Evolutionary conservation across 768 basidiomycete genomes (phyloP).

Genomic region (Epithele typhae): DNA sequence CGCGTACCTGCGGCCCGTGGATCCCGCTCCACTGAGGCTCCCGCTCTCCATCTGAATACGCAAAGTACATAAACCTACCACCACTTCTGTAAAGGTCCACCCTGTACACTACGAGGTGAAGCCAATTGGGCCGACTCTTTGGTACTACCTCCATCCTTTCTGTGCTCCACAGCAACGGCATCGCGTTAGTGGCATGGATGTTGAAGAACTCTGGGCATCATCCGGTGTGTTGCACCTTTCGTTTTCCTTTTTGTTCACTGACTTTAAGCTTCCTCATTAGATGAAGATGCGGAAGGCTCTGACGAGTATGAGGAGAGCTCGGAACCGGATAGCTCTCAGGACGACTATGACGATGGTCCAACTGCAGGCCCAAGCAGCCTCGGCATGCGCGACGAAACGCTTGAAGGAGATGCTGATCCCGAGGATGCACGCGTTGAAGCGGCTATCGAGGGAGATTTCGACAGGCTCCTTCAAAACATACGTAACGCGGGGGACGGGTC

Average conservation of each 20-base stretch:
- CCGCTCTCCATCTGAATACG: too few species aligned
- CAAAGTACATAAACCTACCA: too few species aligned
- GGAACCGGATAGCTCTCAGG: slow-evolving; percentile 1
- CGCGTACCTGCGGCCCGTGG: too few species aligned
- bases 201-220: not conserved
- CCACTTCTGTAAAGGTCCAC: too few species aligned
- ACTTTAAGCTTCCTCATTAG: not conserved
- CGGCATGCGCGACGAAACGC: not conserved
- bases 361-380: not conserved
- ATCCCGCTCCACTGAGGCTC: too few species aligned
- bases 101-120: too few species aligned
- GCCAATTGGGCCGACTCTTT: too few species aligned
- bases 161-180: too few species aligned
- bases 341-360: not conserved
- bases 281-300: slow-evolving; percentile 10
- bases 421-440: slow-evolving; percentile 21
- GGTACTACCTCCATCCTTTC: too few species aligned
- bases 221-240: slow-evolving; percentile 1
- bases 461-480: slow-evolving; percentile 64
- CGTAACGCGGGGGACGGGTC: slow-evolving; percentile 45
- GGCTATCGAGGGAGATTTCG: slow-evolving; percentile 56
- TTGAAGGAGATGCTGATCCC: not conserved
- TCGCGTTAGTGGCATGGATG: too few species aligned
- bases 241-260: not conserved
- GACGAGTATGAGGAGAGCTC: slow-evolving; percentile 6